Percentiles rank a stretch among this genome's conserved stretches.
These are phyloP conservation scores for Puya raimondii DNA, from an alignment of 176 grass and related monocot species.

Conservation along the genomic window DNA sequence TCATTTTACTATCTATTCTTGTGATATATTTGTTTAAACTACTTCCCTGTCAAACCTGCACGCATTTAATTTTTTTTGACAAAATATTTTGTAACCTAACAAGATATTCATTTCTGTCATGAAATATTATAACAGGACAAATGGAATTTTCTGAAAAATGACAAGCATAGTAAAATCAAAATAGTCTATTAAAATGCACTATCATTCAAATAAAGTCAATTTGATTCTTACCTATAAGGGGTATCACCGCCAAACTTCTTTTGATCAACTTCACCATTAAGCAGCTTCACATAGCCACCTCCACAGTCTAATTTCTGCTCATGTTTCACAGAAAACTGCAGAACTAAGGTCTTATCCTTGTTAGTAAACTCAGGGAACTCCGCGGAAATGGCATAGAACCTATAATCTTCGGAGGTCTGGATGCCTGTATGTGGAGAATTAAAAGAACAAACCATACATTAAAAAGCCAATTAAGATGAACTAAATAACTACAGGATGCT, in stretches of 20 bases:
- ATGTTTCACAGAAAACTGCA: conserved; percentile 17
- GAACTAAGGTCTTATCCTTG: conserved; percentile 10
- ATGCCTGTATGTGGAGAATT: conserved; percentile 1
- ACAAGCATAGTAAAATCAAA: not conserved
- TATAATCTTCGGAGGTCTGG: conserved; percentile 7
- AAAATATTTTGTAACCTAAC: too few species aligned
- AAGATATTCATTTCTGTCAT: too few species aligned
- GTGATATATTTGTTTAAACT: too few species aligned
- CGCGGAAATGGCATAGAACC: conserved; percentile 21
- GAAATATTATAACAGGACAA: too few species aligned
- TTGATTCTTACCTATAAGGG: conserved; percentile 11
- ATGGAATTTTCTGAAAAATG: not conserved
- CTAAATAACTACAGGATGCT: not conserved
- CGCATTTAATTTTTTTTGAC: too few species aligned
- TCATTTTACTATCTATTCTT: too few species aligned
- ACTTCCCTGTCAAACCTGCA: too few species aligned
- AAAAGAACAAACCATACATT: not conserved
- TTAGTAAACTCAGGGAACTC: conserved; percentile 16
- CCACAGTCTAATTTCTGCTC: conserved; percentile 18
- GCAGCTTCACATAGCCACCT: conserved; percentile 12
- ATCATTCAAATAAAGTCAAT: not conserved
- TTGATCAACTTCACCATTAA: conserved; percentile 18
- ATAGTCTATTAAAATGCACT: not conserved
- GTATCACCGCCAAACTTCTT: conserved; percentile 20
- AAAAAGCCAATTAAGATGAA: not conserved